Base-by-base conservation (phyloP, 129 eudicot species). In the Rutidosis leptorrhynchoides region DNA sequence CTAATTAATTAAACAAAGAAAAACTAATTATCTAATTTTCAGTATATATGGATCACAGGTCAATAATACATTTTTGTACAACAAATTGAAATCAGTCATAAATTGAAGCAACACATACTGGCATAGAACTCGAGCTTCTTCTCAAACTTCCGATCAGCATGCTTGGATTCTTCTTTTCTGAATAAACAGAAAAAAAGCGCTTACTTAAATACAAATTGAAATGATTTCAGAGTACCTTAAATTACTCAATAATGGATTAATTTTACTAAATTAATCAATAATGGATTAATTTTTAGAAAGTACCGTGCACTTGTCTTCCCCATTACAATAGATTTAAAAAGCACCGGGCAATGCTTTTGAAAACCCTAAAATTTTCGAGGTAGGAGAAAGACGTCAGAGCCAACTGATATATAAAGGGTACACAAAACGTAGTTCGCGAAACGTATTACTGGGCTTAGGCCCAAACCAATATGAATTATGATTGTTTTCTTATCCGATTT, bases 61-160 rank as follows among this genome's bases (percentile, higher is more conserved):
- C 10, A 49, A n/a, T 16, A 49, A 5, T 20, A 19, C 11, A 32
- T 19, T 7, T 19, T 7, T 32, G 15, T 35, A 51, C 7, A 37
- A 29, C 62, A 33, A 1, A 17, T 7, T 42, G 64, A 16, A 23
- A 25, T 53, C 28, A 23, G 19, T 53, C 28, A 37, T 9, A 20
- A 73, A 40, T 16, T 53, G 21, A 64, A 37, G 66, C 16, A 30
- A 27, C 22, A 76, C 84, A 73, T 71, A 87, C 97, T 80, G 3
- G 88, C 48, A 64, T 87, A 87, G 61, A 87, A 87, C 42, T 81
- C 79, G 25, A 87, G 63, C 63, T 83, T 87, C 90, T 90, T 87
- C 23, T 83, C 93, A 64, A 84, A 84, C 60, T 87, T 87, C 6
- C 83, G 79, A 40, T 84, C 95, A 11, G 87, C 84, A 4, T 78